Evolutionary conservation across 2,329 filamentous ascomycete species (phyloP), one percentile per base, ranked within the genome.

Genomic region (Neofusicoccum kwambonambiense): DNA sequence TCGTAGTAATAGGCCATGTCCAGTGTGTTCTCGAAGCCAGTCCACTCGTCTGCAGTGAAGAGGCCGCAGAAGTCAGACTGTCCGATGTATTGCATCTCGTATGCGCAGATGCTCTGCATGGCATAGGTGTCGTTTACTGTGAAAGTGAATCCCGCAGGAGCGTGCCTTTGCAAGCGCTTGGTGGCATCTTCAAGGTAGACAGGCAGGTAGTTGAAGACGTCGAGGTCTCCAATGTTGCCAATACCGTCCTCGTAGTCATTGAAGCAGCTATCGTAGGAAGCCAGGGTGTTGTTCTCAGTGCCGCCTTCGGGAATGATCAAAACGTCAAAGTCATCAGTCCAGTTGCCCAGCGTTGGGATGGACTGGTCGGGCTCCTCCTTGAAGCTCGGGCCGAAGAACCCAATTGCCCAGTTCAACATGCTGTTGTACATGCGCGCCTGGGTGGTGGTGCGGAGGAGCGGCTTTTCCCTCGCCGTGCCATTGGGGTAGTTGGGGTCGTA

Each of bases 11-110:
- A 87, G 62, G 82, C 80, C 41, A 84, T 78, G 67, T 86, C 84
- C 9, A 85, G 72, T 3, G 80, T 81, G 66, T 82, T 81, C 64
- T 84, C 84, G 69, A 83, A 86, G 17, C 81, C 82, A 19, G 77
- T 73, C 84, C 84, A 86, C 70, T 86, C 84, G 56, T 83, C 79
- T 50, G 79, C 76, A 0, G 83, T 86, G 73, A 86, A 86, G 31
- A 86, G 77, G 19, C 70, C 68, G 73, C 84, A 86, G 73, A 86
- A 86, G 37, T 81, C 77, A 3, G 81, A 84, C 64, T 72, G 73
- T 19, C 82, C 82, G 15, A 86, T 77, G 67, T 80, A 83, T 42
- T 75, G 80, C 52, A 75, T 76, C 70, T 87, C 84, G 68, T 86
- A 87, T 2, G 82, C 81, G 68, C 84, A 87, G 60, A 85, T 77